Conservation (phyloP, 805 yeast genomes). For the Pichia exigua region DNA sequence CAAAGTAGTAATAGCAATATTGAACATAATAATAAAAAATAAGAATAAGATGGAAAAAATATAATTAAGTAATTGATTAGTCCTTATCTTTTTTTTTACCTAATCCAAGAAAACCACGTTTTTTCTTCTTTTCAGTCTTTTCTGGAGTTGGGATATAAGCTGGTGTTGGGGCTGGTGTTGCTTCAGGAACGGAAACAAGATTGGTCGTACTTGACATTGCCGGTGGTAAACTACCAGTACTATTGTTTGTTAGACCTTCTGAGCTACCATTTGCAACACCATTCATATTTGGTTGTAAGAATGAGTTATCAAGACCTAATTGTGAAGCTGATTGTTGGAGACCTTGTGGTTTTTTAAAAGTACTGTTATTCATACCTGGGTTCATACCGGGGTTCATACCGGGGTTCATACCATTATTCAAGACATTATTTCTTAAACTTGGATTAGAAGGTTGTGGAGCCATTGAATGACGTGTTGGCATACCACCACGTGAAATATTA, state of each 20-base stretch:
- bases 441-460: conserved; percentile 17
- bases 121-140: conserved; percentile 19
- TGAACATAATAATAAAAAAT: too few species aligned
- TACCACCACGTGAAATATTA: conserved; percentile 19
- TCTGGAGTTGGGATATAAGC: conserved; percentile 45
- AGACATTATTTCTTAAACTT: not conserved
- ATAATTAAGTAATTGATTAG: not conserved
- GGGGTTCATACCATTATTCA: not conserved
- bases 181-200: conserved; percentile 23
- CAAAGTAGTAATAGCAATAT: too few species aligned
- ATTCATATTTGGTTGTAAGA: conserved; percentile 4
- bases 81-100: conserved; percentile 31
- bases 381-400: not conserved
- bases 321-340: not conserved
- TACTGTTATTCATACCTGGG: not conserved
- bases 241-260: conserved; percentile 2
- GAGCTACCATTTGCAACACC: conserved; percentile 3
- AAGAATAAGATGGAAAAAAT: not conserved
- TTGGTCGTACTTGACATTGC: conserved; percentile 1
- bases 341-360: not conserved
- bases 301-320: conserved; percentile 1
- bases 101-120: conserved; percentile 60
- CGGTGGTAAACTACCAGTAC: conserved; percentile 4
- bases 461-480: conserved; percentile 23
- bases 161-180: conserved; percentile 28